phyloP scores from a whole-genome alignment of 2,329 filamentous ascomycete genomes.

The Stagonosporopsis tanaceti region DNA sequence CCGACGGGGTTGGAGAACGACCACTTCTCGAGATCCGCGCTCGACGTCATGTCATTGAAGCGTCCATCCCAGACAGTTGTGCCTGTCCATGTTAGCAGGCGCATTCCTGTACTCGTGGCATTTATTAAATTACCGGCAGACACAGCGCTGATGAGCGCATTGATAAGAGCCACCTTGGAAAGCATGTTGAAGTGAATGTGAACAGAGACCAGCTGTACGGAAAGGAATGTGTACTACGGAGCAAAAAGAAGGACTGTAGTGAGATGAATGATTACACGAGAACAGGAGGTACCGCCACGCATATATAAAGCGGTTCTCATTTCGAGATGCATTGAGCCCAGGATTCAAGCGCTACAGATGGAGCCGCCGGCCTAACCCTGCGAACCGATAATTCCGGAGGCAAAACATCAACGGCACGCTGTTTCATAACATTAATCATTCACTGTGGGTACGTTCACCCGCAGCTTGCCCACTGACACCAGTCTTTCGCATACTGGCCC shows the following conservation, averaged over 20 bases:
- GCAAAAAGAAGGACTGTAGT: constrained; percentile 35
- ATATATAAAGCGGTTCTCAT: constrained; percentile 17
- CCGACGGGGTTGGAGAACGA: constrained; percentile 72
- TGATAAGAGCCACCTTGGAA: constrained; percentile 40
- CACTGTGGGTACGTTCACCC: constrained; percentile 27
- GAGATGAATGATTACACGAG: constrained; percentile 9
- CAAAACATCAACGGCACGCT: constrained; percentile 27
- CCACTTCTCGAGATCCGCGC: constrained; percentile 67
- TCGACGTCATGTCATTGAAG: constrained; percentile 67
- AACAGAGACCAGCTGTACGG: constrained; percentile 36
- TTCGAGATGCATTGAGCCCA: constrained; percentile 14
- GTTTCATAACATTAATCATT: constrained; percentile 16
- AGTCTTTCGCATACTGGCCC: constrained; percentile 29
- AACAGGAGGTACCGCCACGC: constrained; percentile 6
- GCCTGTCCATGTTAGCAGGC: constrained; percentile 35
- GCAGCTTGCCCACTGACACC: constrained; percentile 23
- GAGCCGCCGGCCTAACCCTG: constrained; percentile 23
- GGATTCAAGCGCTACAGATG: constrained; percentile 18
- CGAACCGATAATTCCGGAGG: constrained; percentile 29
- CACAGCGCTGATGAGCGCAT: constrained; percentile 43
- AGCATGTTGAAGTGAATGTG: constrained; percentile 38
- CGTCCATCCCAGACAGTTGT: constrained; percentile 70
- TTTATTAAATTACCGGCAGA: constrained; percentile 36
- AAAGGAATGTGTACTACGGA: constrained; percentile 25
- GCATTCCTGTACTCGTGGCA: fast-evolving